These are phyloP conservation scores for Malania oleifera DNA, from an alignment of 164 flowering plant species.

Conservation along the genomic window DNA sequence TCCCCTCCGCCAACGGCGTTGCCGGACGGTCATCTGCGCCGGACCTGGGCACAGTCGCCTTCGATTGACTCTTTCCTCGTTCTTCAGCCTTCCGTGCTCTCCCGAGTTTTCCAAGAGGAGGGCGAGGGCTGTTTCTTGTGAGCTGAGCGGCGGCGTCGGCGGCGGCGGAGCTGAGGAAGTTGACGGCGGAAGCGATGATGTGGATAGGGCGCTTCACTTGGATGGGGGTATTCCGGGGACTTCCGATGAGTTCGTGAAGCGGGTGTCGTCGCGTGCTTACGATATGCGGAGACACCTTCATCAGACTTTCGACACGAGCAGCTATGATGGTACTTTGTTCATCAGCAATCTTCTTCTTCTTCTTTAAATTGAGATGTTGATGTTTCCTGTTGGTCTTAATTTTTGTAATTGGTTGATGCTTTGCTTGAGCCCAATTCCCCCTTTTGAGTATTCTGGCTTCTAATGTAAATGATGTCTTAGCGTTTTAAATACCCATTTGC, in stretches of 20 bases:
- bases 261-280: slow-evolving; percentile 94
- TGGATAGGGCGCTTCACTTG: slow-evolving; percentile 79
- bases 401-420: too few species aligned
- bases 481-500: too few species aligned
- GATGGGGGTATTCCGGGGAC: slow-evolving; percentile 82
- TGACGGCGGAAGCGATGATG: slow-evolving; percentile 36
- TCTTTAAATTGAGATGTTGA: too few species aligned
- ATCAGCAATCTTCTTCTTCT: background rate
- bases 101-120: slow-evolving; percentile 15
- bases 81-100: slow-evolving; percentile 12
- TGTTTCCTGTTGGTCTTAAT: background rate
- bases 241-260: slow-evolving; percentile 79
- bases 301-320: slow-evolving; percentile 71
- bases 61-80: slow-evolving; percentile 8
- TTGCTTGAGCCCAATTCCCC: too few species aligned
- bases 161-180: slow-evolving; percentile 16
- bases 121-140: slow-evolving; percentile 15
- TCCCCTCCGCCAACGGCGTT: slow-evolving; percentile 24
- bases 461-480: too few species aligned
- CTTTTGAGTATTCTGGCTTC: too few species aligned
- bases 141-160: slow-evolving; percentile 16
- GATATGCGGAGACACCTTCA: slow-evolving; percentile 84
- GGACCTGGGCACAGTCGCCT: background rate
- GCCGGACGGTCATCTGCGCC: slow-evolving; percentile 8
- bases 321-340: slow-evolving; percentile 86